Evolutionary conservation across 2,329 filamentous ascomycete genomes (phyloP), one percentile per base, ranked within the genome.

Genomic region (Sporothrix inflata): DNA sequence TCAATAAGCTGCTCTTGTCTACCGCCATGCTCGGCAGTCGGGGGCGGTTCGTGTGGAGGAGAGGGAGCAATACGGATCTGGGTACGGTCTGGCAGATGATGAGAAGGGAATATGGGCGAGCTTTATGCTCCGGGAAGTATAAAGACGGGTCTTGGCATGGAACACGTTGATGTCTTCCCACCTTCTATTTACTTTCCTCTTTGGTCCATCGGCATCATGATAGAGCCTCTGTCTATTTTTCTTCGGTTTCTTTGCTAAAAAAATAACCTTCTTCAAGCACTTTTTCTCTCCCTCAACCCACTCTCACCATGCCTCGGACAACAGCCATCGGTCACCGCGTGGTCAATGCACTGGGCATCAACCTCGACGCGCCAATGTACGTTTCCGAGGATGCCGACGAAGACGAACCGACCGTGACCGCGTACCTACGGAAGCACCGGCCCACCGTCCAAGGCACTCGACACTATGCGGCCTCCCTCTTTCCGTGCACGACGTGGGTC

Each of bases 401-500:
- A 74, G 30, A 34, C 30, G 3, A 34, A 34, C 95, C 95, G 0
- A 92, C 89, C 1, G 87, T 89, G 0, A 78, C 81, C 5, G 94
- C 97, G 79, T 97, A 90, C 89, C 75, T 98, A 12, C 79, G 80
- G 5, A 87, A 90, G 3, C 82, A 91, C 34, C 78, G 87, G 0
- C 95, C 94, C 0, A 85, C 84, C 0, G 80, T 83, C 6, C 75
- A 78, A 0, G 86, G 91, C 49, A 72, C 91, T 5, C 68, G 80
- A 8, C 76, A 82, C 3, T 98, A 97, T 78, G 73, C 89, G 73
- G 83, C 84, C 75, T 91, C 88, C n/a, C 83, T 98, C 1, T 97
- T 99, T 76, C 96, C 96, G 0, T 98, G 97, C 79, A 80, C 92
- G 4, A 85, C 88, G n/a, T 99, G 96, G 96, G 94, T 98, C 73